Base-by-base conservation (phyloP, 257 asterid species). In the Prunella vulgaris region DNA sequence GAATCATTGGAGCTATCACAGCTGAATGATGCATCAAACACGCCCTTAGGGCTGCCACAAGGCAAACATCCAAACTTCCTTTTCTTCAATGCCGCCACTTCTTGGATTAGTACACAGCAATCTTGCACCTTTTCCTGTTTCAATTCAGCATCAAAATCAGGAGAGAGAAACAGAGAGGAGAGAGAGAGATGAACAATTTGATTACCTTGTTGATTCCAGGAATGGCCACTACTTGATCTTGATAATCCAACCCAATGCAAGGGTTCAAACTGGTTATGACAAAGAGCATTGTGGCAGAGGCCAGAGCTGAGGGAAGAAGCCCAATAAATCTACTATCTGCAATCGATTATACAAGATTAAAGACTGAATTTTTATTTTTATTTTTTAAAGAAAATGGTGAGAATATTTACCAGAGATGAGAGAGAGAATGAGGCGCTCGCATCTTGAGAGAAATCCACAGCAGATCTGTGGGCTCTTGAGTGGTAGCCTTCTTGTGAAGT, bases 191-290 rank as follows among this genome's bases (percentile, higher is more conserved):
- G 58, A 51, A 48, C 63, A 44, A 35, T 44, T 44, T 44, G 22
- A 1, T 15, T 61, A 78, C 98, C 98, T 88, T 88, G 81, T 82
- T 80, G 64, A 80, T 77, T 79, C 93, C 96, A 66, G 90, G 95
- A 63, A 92, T 86, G 75, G 74, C 76, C 44, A 81, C 25, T 38
- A 92, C 83, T 42, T 75, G 86, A 60, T 86, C 81, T 66, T 84
- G 91, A 72, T 74, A 74, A 58, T 87, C 85, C 40, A 70, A 75
- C 0, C 82, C 87, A 75, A 83, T 75, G 70, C 79, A 74, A 69
- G 98, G 93, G 49, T 82, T 78, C 2, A 82, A 60, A 35, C 80
- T 82, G 76, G 71, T 77, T 40, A 92, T 52, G 17, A 84, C 90
- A 71, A 78, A 84, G 79, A 78, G 79, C 90, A 93, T 84, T 79